Evolutionary conservation across 768 basidiomycete species (phyloP), one percentile per base, ranked within the genome.

Genomic region (Erythrobasidium yunnanense): DNA sequence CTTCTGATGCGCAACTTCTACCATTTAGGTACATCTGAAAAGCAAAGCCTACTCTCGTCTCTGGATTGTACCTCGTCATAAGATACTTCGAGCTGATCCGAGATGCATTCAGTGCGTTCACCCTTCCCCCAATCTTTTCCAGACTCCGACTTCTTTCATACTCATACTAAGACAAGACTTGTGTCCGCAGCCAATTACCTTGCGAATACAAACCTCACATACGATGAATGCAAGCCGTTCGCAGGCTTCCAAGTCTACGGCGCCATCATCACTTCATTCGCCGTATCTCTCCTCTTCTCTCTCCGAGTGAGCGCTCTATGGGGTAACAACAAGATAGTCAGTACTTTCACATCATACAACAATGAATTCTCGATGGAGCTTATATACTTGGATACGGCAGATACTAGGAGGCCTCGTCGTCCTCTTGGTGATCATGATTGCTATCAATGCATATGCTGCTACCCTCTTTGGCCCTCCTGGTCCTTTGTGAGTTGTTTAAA

Each of bases 11-110:
- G n/a, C n/a, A n/a, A n/a, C n/a, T n/a, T n/a, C n/a, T n/a, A n/a
- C n/a, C n/a, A n/a, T n/a, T n/a, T n/a, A n/a, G n/a, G n/a, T n/a
- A 60, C 35, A 60, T 60, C 3, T 60, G 57, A 45, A 60, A 47
- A 23, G n/a, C 57, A 11, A 60, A 46, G 23, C 42, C 42, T 38
- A 42, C 57, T 45, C 23, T 60, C 38, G 57, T 60, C 13, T 42
- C 57, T 20, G 57, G 29, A 15, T 32, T 60, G 2, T 60, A 60
- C 45, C 20, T 60, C 32, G 42, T 33, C 7, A n/a, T 60, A 23
- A 34, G 57, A 23, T 60, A 60, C 23, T 60, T 38, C 15, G 57
- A 60, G 57, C 27, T 60, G 11, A 17, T 60, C 18, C 34, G 57
- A 3, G 34, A 33, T 11, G 22, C n/a, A n/a, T 22, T 60, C 20